These are phyloP conservation scores for Lotmaria passim DNA, from an alignment of 208 protist genomes.

Conservation along the genomic window DNA sequence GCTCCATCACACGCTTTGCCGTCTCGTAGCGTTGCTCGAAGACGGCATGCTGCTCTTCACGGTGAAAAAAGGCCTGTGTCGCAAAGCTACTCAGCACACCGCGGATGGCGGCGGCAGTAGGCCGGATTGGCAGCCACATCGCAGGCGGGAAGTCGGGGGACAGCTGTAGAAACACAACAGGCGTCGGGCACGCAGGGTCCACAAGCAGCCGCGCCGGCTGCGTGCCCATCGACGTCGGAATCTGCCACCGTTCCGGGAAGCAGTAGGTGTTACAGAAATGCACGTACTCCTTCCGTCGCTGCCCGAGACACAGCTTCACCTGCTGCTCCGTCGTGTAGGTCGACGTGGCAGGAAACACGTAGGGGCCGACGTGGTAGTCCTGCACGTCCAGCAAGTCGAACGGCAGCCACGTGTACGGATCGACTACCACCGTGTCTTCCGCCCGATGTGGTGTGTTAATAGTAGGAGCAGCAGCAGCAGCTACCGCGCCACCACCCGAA, in stretches of 20 bases:
- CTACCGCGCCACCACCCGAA: too few relatives aligned
- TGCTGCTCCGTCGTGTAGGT: conserved; percentile 73
- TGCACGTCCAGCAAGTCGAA: conserved; percentile 81
- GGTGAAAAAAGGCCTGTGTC: conserved; percentile 65
- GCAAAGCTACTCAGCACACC: conserved; percentile 89
- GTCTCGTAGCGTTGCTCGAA: conserved; percentile 68
- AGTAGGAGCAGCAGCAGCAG: too few relatives aligned
- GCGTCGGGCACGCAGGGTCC: conserved; percentile 57
- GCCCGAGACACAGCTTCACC: conserved; percentile 66
- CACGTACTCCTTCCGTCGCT: conserved; percentile 84
- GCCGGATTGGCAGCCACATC: conserved; percentile 91
- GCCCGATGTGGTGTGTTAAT: conserved; percentile 18
- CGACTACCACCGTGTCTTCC: conserved; percentile 19
- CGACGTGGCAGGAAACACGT: conserved; percentile 61
- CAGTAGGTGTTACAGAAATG: conserved; percentile 88
- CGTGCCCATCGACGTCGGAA: conserved; percentile 89
- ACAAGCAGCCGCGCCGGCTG: conserved; percentile 70
- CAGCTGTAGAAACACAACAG: conserved; percentile 88
- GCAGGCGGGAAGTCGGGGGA: conserved; percentile 84
- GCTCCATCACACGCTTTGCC: conserved; percentile 61
- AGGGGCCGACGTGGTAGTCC: conserved; percentile 72
- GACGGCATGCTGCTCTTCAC: conserved; percentile 74
- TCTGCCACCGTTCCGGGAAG: conserved; percentile 86
- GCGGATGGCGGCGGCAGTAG: conserved; percentile 72
- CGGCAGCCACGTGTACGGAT: conserved; percentile 80